Evolutionary conservation across 1,139 yeast genomes (phyloP).

Genomic region (Suhomyces bokatorum): DNA sequence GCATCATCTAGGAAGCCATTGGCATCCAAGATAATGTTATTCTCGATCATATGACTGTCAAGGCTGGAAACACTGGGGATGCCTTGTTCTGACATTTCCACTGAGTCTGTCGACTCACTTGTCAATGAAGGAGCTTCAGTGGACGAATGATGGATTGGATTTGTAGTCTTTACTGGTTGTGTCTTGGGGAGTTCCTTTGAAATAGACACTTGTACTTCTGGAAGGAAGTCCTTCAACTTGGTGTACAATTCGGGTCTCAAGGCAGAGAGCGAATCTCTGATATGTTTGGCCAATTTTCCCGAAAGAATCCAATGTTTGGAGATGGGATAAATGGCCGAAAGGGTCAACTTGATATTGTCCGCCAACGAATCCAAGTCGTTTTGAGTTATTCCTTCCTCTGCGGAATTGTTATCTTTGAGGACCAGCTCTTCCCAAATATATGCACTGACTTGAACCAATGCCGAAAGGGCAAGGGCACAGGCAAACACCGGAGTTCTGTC

Average conservation of each 20-base stretch:
- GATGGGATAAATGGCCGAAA: slow-evolving; percentile 48
- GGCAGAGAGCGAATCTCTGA: slow-evolving; percentile 38
- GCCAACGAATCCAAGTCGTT: slow-evolving; percentile 43
- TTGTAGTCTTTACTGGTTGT: not conserved
- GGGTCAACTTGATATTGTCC: slow-evolving; percentile 49
- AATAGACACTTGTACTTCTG: slow-evolving; percentile 12
- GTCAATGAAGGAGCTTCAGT: not conserved
- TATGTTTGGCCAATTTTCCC: slow-evolving; percentile 45
- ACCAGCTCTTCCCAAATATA: slow-evolving; percentile 45
- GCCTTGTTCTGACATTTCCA: not conserved
- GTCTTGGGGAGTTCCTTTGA: not conserved
- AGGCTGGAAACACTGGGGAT: not conserved
- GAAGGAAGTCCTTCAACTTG: slow-evolving; percentile 23
- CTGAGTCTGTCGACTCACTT: not conserved
- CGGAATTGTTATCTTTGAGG: slow-evolving; percentile 8
- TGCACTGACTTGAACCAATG: slow-evolving; percentile 50
- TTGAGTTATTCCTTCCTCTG: slow-evolving; percentile 16
- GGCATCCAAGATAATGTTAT: slow-evolving; percentile 1
- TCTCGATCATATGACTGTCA: not conserved
- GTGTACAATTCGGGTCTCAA: slow-evolving; percentile 30
- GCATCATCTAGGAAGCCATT: slow-evolving; percentile 8
- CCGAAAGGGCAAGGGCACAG: slow-evolving; percentile 52
- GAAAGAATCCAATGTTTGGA: slow-evolving; percentile 51
- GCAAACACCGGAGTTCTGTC: slow-evolving; percentile 51
- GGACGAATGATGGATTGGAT: not conserved